phyloP scores from a whole-genome alignment of 2,329 filamentous ascomycete genomes.

The Tolypocladium guangdongense region DNA sequence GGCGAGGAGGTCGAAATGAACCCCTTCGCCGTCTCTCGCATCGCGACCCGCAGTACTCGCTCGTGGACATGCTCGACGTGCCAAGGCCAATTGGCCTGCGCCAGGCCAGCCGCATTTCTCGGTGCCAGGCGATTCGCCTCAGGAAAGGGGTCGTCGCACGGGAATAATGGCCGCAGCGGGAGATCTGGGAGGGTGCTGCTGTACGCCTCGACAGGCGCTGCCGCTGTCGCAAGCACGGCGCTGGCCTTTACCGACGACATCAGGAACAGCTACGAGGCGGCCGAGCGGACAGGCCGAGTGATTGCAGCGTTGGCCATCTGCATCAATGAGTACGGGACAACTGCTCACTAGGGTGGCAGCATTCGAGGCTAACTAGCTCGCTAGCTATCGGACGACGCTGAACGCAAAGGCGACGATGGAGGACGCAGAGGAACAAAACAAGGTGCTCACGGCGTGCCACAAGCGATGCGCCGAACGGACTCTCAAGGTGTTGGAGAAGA shows the following conservation, averaged over 20 bases:
- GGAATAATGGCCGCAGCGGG: constrained; percentile 9
- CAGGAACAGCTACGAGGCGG: constrained; percentile 63
- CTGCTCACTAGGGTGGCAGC: not conserved
- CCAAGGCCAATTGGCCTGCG: constrained; percentile 25
- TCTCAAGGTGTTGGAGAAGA: constrained; percentile 78
- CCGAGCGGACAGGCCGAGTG: constrained; percentile 70
- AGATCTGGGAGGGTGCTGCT: constrained; percentile 25
- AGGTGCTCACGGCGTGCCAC: constrained; percentile 72
- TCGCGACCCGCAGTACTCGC: constrained; percentile 24
- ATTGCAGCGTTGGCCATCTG: constrained; percentile 63
- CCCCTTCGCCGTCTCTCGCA: constrained; percentile 25
- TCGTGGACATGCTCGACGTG: constrained; percentile 37
- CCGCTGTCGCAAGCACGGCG: constrained; percentile 34
- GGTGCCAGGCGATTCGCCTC: constrained; percentile 19
- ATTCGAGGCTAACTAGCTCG: not conserved
- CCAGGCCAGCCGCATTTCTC: constrained; percentile 16
- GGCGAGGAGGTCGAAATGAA: constrained; percentile 25
- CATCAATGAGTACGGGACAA: constrained; percentile 68
- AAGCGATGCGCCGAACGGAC: constrained; percentile 87
- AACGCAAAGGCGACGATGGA: constrained; percentile 54
- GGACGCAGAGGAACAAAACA: constrained; percentile 53
- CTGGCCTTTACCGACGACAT: constrained; percentile 57
- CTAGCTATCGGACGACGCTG: constrained; percentile 77
- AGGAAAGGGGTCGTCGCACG: constrained; percentile 11
- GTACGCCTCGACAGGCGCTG: constrained; percentile 40